Evolutionary conservation across 352 stramenopile genomes (phyloP).

Genomic region (Peronospora belbahrii): DNA sequence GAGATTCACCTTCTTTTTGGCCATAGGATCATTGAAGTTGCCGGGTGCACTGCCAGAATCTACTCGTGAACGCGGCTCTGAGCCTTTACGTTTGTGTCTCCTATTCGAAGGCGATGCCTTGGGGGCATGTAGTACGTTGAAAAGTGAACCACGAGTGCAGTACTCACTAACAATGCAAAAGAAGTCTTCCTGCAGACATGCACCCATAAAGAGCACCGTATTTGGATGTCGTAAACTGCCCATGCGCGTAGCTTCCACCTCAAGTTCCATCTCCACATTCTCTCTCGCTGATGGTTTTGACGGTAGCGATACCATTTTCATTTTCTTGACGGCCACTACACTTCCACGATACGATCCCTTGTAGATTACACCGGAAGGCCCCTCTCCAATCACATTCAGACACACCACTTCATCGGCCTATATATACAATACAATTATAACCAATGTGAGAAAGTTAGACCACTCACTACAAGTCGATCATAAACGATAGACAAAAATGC

Average conservation of each 20-base stretch:
- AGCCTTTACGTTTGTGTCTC: constrained; percentile 24
- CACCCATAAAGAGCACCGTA: constrained; percentile 97
- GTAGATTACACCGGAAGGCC: constrained; percentile 73
- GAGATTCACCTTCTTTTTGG: constrained; percentile 54
- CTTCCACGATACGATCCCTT: constrained; percentile 82
- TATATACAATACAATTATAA: background rate
- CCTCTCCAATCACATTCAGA: constrained; percentile 69
- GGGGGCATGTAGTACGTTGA: constrained; percentile 87
- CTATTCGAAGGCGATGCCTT: constrained; percentile 24
- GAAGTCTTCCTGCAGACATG: constrained; percentile 92
- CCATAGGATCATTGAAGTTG: constrained; percentile 7
- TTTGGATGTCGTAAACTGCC: constrained; percentile 95
- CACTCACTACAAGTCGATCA: background rate
- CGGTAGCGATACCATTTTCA: constrained; percentile 66
- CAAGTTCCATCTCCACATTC: constrained; percentile 76
- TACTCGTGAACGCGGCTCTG: constrained; percentile 11
- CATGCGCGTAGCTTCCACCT: constrained; percentile 78
- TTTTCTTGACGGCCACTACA: constrained; percentile 82
- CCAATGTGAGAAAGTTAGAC: too few relatives aligned
- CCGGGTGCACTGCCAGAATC: constrained; percentile 12
- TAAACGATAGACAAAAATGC: too few relatives aligned
- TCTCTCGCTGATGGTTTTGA: constrained; percentile 52
- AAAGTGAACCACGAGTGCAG: constrained; percentile 91
- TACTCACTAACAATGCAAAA: constrained; percentile 96
- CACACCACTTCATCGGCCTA: constrained; percentile 82